Evolutionary conservation across 2,329 filamentous ascomycete genomes (phyloP).

Genomic region (Penicillium glabrum): DNA sequence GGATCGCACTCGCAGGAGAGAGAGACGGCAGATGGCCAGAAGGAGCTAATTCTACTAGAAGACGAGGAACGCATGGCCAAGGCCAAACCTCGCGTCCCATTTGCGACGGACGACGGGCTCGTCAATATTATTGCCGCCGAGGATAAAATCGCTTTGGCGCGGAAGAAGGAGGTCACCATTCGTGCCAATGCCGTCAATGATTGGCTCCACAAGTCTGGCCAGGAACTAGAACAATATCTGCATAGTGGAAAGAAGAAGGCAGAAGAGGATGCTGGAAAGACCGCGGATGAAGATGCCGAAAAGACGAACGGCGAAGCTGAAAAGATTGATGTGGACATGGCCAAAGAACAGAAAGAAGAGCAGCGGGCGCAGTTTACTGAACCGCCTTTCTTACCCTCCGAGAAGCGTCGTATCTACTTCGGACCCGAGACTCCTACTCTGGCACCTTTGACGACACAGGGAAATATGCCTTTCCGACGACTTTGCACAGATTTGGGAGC

Average conservation of each 20-base stretch:
- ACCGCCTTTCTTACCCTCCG: slow-evolving; percentile 82
- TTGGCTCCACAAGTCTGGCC: slow-evolving; percentile 71
- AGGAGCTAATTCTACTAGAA: slow-evolving; percentile 73
- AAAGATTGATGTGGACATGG: neutral
- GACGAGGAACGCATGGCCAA: slow-evolving; percentile 51
- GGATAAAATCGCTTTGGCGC: slow-evolving; percentile 72
- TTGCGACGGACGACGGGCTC: slow-evolving; percentile 58
- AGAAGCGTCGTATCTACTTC: slow-evolving; percentile 93
- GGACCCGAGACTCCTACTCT: slow-evolving; percentile 88
- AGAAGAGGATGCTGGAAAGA: slow-evolving; percentile 25
- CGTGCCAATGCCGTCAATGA: slow-evolving; percentile 73
- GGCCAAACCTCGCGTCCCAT: slow-evolving; percentile 27
- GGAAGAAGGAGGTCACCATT: slow-evolving; percentile 65
- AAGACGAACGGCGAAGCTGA: slow-evolving; percentile 6
- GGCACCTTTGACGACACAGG: slow-evolving; percentile 94
- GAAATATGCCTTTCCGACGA: slow-evolving; percentile 90
- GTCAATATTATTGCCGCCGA: slow-evolving; percentile 71
- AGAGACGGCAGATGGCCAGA: slow-evolving; percentile 73
- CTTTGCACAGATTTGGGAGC: slow-evolving; percentile 87
- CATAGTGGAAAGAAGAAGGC: slow-evolving; percentile 46
- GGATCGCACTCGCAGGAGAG: slow-evolving; percentile 82
- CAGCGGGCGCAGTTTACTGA: slow-evolving; percentile 80
- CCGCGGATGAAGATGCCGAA: slow-evolving; percentile 8
- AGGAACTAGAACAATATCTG: slow-evolving; percentile 49
- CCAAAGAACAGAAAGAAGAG: slow-evolving; percentile 57